Evolutionary conservation across 1,139 yeast genomes (phyloP).

Genomic region (Lodderomyces beijingensis): DNA sequence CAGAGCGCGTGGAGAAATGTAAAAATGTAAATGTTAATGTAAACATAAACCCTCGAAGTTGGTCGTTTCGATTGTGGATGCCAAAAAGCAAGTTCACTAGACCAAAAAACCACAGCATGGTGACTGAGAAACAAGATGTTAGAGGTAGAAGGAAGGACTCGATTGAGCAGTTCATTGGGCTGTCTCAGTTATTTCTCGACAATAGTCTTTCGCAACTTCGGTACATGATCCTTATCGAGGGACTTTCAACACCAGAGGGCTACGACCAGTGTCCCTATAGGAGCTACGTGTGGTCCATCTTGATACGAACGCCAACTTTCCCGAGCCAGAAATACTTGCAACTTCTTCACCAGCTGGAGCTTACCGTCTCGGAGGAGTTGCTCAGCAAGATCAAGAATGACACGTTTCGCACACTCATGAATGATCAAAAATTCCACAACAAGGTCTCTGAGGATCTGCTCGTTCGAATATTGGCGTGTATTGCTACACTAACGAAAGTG

Average conservation of each 20-base stretch:
- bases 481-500: slow-evolving; percentile 54
- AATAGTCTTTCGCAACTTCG: slow-evolving; percentile 76
- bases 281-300: slow-evolving; percentile 76
- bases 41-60: too few species aligned
- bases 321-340: slow-evolving; percentile 51
- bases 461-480: slow-evolving; percentile 66
- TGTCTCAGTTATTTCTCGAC: slow-evolving; percentile 59
- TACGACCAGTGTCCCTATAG: slow-evolving; percentile 62
- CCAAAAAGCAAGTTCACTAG: too few species aligned
- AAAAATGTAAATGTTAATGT: too few species aligned
- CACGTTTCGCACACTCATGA: slow-evolving; percentile 80
- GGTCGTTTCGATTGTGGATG: too few species aligned
- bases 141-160: slow-evolving; percentile 56
- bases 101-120: too few species aligned
- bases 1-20: too few species aligned
- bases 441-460: slow-evolving; percentile 68
- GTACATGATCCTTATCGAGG: slow-evolving; percentile 75
- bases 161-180: slow-evolving; percentile 58
- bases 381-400: slow-evolving; percentile 78
- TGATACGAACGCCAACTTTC: slow-evolving; percentile 60
- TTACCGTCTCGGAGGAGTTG: slow-evolving; percentile 36
- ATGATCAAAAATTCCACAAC: slow-evolving; percentile 62
- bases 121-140: background rate
- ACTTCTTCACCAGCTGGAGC: slow-evolving; percentile 55
- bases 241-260: slow-evolving; percentile 52